phyloP scores from a whole-genome alignment of 169 alveolate species.

The Cryptosporidium muris region DNA sequence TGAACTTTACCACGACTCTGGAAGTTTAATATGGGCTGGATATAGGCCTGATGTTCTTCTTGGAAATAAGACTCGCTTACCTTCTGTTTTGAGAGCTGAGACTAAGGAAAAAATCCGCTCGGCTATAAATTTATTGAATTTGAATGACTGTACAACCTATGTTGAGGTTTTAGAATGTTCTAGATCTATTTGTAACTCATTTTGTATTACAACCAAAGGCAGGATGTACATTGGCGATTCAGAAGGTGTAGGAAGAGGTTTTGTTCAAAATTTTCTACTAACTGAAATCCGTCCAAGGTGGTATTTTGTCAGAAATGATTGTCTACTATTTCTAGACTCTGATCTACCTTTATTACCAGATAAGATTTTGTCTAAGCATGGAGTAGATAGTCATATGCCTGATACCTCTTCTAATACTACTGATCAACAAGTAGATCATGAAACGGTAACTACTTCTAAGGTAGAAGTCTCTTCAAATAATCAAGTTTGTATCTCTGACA shows the following conservation, averaged over 20 bases:
- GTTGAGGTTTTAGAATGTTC: conserved; percentile 67
- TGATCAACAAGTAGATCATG: neutral
- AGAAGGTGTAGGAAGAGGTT: conserved; percentile 37
- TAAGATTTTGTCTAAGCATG: too few species aligned
- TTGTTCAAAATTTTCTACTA: conserved; percentile 53
- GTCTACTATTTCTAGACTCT: conserved; percentile 53
- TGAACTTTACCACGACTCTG: conserved; percentile 67
- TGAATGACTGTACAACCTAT: conserved; percentile 58
- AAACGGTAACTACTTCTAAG: too few species aligned
- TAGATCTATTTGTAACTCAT: conserved; percentile 43
- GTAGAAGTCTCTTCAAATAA: neutral
- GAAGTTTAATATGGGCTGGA: conserved; percentile 63
- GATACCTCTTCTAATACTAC: neutral
- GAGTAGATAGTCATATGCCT: too few species aligned
- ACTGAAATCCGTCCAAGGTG: conserved; percentile 68
- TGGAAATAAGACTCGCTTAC: neutral
- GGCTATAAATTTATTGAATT: conserved; percentile 47
- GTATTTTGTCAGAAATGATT: conserved; percentile 66
- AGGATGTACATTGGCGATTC: conserved; percentile 63
- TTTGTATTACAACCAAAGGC: conserved; percentile 57
- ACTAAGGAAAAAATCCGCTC: conserved; percentile 66
- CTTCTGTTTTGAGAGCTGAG: conserved; percentile 62
- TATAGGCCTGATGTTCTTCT: conserved; percentile 7
- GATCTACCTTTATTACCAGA: conserved; percentile 12
- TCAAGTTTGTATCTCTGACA: neutral